Percentiles rank a stretch among this genome's conserved stretches.
These are phyloP conservation scores for Diaporthe aspalathi DNA, from an alignment of 2,329 filamentous ascomycete genomes.

Conservation along the genomic window DNA sequence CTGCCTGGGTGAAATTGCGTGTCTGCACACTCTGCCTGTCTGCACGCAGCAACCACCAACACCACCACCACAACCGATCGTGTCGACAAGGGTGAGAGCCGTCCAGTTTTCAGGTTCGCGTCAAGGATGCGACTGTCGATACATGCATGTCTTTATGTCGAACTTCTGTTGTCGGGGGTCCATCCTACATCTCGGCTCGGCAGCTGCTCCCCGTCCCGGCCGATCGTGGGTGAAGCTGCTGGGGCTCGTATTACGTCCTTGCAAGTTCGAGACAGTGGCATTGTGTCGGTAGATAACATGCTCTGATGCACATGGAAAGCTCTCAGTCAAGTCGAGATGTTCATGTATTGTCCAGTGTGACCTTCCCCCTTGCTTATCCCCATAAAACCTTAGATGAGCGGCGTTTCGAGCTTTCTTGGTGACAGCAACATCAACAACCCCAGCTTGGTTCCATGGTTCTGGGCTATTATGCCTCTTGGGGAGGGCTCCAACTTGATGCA, in stretches of 20 bases:
- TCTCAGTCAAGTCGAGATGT: neutral
- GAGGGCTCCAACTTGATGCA: neutral
- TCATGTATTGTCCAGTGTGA: neutral
- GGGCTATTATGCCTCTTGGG: neutral
- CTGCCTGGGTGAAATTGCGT: constrained; percentile 23
- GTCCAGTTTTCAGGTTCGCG: neutral
- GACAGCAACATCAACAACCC: neutral
- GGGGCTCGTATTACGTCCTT: neutral
- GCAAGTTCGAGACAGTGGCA: neutral
- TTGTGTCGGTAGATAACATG: neutral
- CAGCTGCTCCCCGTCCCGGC: constrained; percentile 12
- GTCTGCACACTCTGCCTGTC: constrained; percentile 3
- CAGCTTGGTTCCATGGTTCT: neutral
- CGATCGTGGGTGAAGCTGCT: neutral
- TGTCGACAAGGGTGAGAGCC: constrained; percentile 5
- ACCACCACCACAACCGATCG: too few relatives aligned
- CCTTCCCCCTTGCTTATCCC: neutral
- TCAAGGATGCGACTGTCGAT: neutral
- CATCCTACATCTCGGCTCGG: neutral
- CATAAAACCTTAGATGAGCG: neutral
- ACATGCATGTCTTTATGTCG: constrained; percentile 5
- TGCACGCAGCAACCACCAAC: neutral
- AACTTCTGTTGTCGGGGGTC: neutral
- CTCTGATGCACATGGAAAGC: neutral
- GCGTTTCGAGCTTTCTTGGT: neutral